phyloP scores from a whole-genome alignment of 2,329 filamentous ascomycete species.

The Paecilomyces sp. region DNA sequence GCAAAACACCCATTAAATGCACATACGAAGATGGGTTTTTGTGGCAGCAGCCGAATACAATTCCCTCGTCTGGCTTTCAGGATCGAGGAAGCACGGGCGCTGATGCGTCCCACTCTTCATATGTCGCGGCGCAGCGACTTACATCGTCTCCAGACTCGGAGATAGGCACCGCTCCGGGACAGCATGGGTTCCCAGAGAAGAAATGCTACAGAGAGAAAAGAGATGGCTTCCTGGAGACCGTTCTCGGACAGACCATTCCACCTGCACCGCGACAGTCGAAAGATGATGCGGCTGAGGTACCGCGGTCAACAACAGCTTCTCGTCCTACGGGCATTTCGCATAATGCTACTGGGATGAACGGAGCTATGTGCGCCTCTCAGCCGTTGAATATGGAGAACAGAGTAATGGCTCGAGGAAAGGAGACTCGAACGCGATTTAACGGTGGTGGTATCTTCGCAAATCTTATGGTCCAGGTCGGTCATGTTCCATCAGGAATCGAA shows the following conservation, averaged over 20 bases:
- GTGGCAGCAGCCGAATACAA: conserved; percentile 31
- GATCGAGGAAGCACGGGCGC: conserved; percentile 6
- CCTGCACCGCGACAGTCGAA: conserved; percentile 3
- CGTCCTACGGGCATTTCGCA: neutral
- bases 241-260: conserved; percentile 9
- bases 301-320: neutral
- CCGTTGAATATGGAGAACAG: conserved; percentile 25
- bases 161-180: conserved; percentile 19
- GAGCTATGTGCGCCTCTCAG: conserved; percentile 20
- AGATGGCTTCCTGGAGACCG: conserved; percentile 26
- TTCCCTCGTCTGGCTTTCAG: conserved; percentile 18
- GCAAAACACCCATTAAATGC: conserved; percentile 26
- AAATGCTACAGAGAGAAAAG: conserved; percentile 15
- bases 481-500: neutral
- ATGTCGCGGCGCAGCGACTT: conserved; percentile 1
- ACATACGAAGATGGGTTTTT: conserved; percentile 35
- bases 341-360: conserved; percentile 10
- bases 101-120: conserved; percentile 3
- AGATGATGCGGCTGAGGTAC: neutral
- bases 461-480: conserved; percentile 30
- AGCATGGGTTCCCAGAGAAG: conserved; percentile 5
- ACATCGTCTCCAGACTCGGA: conserved; percentile 15
- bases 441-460: conserved; percentile 34
- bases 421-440: conserved; percentile 34
- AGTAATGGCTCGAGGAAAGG: conserved; percentile 30